Conservation (phyloP, 148 eudicot genomes). For the Spergularia bocconei region DNA sequence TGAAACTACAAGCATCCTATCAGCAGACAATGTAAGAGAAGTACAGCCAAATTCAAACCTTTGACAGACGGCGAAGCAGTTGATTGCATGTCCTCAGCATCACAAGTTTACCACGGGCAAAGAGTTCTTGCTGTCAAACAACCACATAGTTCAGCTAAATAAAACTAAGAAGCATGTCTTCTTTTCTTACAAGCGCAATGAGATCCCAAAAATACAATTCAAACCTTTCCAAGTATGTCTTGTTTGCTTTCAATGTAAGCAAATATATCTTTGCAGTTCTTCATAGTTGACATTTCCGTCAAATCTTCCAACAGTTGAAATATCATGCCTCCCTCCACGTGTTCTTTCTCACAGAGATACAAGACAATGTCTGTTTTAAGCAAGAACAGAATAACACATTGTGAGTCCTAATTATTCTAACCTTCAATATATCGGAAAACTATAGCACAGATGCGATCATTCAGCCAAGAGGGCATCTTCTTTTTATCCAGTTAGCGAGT, state of each 20-base stretch:
- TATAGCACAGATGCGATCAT: background rate
- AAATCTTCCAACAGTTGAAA: conserved; percentile 95
- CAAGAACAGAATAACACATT: background rate
- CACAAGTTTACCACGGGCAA: conserved; percentile 97
- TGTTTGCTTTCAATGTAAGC: conserved; percentile 97
- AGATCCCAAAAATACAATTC: background rate
- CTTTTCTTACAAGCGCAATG: background rate
- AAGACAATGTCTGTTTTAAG: conserved; percentile 69
- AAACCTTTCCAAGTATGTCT: conserved; percentile 93
- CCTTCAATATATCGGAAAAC: background rate
- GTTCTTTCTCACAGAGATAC: conserved; percentile 97
- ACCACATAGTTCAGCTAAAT: conserved; percentile 17
- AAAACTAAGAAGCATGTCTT: conserved; percentile 7
- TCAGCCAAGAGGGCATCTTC: background rate
- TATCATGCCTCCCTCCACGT: conserved; percentile 97
- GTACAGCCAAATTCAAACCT: conserved; percentile 43
- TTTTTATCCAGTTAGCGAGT: no score
- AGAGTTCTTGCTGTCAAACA: conserved; percentile 75
- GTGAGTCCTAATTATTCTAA: background rate
- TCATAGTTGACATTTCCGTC: conserved; percentile 99
- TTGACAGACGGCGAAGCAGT: conserved; percentile 95
- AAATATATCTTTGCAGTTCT: conserved; percentile 90
- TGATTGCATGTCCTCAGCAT: conserved; percentile 99
- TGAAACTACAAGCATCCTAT: conserved; percentile 1
- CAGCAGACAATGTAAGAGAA: background rate